phyloP scores from a whole-genome alignment of 2,329 filamentous ascomycete species.

The Pestalotiopsis sp. region DNA sequence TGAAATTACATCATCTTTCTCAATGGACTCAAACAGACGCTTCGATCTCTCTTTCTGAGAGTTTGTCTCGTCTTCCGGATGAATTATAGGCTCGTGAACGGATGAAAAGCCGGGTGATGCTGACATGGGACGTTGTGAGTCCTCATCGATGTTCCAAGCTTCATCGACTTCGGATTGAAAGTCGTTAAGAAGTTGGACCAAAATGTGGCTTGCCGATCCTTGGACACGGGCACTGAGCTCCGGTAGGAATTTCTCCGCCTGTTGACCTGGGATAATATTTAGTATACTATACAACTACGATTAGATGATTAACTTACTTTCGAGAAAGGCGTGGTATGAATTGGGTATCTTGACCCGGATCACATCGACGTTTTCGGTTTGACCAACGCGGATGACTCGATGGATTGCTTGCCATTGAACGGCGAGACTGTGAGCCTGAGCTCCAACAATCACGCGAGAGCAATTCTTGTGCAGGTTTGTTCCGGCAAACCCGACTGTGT shows the following conservation, averaged over 20 bases:
- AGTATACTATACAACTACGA: background rate
- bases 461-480: slow-evolving; percentile 32
- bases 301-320: slow-evolving; percentile 20
- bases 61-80: background rate
- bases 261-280: slow-evolving; percentile 16
- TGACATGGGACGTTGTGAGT: slow-evolving; percentile 8
- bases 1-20: too few species aligned
- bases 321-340: slow-evolving; percentile 28
- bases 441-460: slow-evolving; percentile 28
- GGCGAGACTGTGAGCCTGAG: slow-evolving; percentile 27
- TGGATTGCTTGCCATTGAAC: slow-evolving; percentile 31
- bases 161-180: slow-evolving; percentile 28
- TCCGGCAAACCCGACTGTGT: slow-evolving; percentile 30
- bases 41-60: background rate
- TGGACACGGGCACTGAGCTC: slow-evolving; percentile 28
- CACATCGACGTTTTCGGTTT: slow-evolving; percentile 27
- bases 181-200: slow-evolving; percentile 29
- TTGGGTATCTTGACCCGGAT: slow-evolving; percentile 28
- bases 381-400: slow-evolving; percentile 33
- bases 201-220: slow-evolving; percentile 20
- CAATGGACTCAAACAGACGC: too few species aligned
- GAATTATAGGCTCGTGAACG: too few species aligned
- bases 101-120: background rate
- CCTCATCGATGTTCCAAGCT: slow-evolving; percentile 26
- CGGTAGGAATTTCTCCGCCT: slow-evolving; percentile 32